Evolutionary conservation across 169 alveolate genomes (phyloP).

Genomic region (Cryptosporidium ubiquitum): DNA sequence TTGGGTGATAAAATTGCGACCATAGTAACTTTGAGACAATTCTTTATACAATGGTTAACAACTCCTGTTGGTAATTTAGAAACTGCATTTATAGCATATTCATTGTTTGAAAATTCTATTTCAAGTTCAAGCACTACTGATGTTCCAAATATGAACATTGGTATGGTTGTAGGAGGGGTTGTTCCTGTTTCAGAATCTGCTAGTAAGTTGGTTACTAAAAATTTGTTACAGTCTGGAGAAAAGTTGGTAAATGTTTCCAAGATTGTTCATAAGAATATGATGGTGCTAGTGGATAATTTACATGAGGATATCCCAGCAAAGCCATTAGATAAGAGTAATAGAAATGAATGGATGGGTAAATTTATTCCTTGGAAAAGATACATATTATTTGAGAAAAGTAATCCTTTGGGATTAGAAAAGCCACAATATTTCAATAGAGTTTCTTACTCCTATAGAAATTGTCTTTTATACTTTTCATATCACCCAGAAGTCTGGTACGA

Average conservation of each 20-base stretch:
- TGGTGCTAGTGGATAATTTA: constrained; percentile 14
- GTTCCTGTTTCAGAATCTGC: constrained; percentile 44
- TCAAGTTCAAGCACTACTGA: constrained; percentile 28
- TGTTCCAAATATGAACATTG: neutral
- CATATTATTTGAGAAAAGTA: constrained; percentile 31
- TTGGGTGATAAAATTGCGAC: constrained; percentile 63
- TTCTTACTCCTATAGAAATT: constrained; percentile 57
- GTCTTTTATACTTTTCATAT: constrained; percentile 58
- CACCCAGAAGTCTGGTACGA: constrained; percentile 72
- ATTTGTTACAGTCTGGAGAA: constrained; percentile 59
- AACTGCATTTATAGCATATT: constrained; percentile 72
- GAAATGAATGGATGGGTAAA: constrained; percentile 37
- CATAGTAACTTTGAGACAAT: constrained; percentile 48
- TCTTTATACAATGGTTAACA: constrained; percentile 66
- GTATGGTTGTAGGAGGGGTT: neutral
- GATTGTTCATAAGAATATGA: constrained; percentile 45
- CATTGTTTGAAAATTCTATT: constrained; percentile 59
- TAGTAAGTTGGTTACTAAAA: constrained; percentile 49
- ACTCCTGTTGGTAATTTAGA: constrained; percentile 70
- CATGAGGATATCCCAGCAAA: constrained; percentile 59
- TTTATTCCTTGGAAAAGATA: constrained; percentile 66
- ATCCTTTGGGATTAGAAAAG: constrained; percentile 50
- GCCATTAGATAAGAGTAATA: constrained; percentile 41
- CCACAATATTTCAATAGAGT: constrained; percentile 44
- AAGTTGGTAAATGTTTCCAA: constrained; percentile 51